A percentile compares a stretch with the other conserved stretches of the same genome.
phyloP scores from a whole-genome alignment of 306 rosid genomes.

The Purshia tridentata region DNA sequence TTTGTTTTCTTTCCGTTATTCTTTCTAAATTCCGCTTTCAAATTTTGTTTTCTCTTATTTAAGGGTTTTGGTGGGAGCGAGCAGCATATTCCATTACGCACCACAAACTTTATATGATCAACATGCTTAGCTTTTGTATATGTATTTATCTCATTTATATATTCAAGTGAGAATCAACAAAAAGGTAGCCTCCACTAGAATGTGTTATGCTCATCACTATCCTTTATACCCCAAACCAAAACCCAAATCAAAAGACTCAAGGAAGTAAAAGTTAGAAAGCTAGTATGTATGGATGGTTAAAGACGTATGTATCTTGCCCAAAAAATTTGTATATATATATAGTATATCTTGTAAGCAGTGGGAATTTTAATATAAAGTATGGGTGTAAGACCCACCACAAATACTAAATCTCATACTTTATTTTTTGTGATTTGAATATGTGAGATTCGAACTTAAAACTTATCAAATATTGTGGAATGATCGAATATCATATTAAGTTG shows the following conservation, averaged over 20 bases:
- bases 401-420: too few relatives aligned
- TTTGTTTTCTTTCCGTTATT: not conserved
- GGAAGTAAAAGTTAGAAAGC: not conserved
- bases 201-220: conserved; percentile 29
- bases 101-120: conserved; percentile 27
- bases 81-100: conserved; percentile 24
- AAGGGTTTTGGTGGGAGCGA: conserved; percentile 29
- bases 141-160: not conserved
- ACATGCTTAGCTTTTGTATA: not conserved
- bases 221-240: conserved; percentile 6
- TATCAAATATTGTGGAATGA: too few relatives aligned
- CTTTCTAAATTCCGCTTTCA: not conserved
- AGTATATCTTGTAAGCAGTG: too few relatives aligned
- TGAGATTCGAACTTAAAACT: too few relatives aligned
- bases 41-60: not conserved
- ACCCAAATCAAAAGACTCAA: not conserved
- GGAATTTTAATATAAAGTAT: too few relatives aligned
- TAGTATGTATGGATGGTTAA: too few relatives aligned
- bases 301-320: too few relatives aligned
- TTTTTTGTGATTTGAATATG: too few relatives aligned
- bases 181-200: conserved; percentile 38
- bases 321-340: too few relatives aligned
- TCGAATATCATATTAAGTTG: too few relatives aligned
- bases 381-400: too few relatives aligned
- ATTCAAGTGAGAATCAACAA: conserved; percentile 31